phyloP scores from a whole-genome alignment of 208 protist genomes.

The Endotrypanum monterogeii region DNA sequence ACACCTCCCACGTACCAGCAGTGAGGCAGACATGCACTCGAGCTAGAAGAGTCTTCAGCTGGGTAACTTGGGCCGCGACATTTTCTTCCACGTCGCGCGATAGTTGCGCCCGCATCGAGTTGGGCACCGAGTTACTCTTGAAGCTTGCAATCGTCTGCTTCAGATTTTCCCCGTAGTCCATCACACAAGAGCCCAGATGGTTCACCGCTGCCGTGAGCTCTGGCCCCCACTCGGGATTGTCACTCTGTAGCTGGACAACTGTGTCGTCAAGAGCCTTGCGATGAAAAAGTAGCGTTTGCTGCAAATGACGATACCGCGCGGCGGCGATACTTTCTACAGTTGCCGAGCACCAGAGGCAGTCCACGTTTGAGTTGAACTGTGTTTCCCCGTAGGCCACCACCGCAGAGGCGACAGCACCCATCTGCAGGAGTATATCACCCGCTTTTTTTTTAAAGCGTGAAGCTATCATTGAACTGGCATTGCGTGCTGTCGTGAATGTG shows the following conservation, averaged over 20 bases:
- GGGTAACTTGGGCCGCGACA: constrained; percentile 28
- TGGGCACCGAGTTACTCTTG: constrained; percentile 38
- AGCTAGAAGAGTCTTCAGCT: constrained; percentile 33
- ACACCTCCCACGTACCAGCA: constrained; percentile 34
- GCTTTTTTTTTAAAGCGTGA: constrained; percentile 58
- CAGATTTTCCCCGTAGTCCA: constrained; percentile 29
- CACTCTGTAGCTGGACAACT: constrained; percentile 62
- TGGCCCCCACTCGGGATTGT: constrained; percentile 37
- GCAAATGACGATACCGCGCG: constrained; percentile 65
- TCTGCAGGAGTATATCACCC: constrained; percentile 65
- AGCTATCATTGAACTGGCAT: constrained; percentile 14
- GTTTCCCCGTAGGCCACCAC: constrained; percentile 64
- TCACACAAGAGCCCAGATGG: constrained; percentile 25
- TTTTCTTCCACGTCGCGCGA: constrained; percentile 45
- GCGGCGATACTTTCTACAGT: constrained; percentile 83
- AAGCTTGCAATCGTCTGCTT: constrained; percentile 30
- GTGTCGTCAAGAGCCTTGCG: constrained; percentile 30
- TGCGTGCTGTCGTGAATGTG: constrained; percentile 16
- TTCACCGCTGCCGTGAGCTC: constrained; percentile 20
- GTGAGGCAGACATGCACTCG: constrained; percentile 33
- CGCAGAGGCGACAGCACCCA: constrained; percentile 64
- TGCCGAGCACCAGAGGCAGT: constrained; percentile 75
- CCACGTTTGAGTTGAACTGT: constrained; percentile 51
- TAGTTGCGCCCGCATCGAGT: constrained; percentile 59
- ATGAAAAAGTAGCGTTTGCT: constrained; percentile 33